Evolutionary conservation across 75 land plant genomes (phyloP).

Genomic region (Larix kaempferi): DNA sequence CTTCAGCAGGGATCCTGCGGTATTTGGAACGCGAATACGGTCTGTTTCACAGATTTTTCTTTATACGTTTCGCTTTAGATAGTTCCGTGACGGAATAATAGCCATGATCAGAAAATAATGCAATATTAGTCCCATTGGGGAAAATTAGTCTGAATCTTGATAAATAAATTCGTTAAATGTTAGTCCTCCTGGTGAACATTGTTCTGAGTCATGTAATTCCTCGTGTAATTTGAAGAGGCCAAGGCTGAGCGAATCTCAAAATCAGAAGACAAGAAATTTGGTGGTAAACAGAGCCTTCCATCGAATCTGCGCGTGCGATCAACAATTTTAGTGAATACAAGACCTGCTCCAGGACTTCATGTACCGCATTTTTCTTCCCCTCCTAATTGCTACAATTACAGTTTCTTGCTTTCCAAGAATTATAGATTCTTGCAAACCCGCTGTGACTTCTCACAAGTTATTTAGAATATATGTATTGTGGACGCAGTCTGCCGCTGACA

Average conservation of each 20-base stretch:
- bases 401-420: background rate
- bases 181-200: too few relatives aligned
- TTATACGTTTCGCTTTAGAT: too few relatives aligned
- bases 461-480: background rate
- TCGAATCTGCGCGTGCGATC: constrained; percentile 48
- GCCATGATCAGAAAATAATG: background rate
- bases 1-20: constrained; percentile 60
- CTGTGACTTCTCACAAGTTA: background rate
- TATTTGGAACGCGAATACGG: constrained; percentile 57
- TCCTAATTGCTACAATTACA: background rate
- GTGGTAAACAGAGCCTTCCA: constrained; percentile 20
- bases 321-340: constrained; percentile 52
- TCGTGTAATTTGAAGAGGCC: background rate
- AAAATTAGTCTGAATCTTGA: background rate
- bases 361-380: constrained; percentile 17
- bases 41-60: background rate
- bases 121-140: too few relatives aligned
- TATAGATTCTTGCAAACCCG: background rate
- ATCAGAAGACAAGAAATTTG: background rate
- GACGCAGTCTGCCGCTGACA: background rate
- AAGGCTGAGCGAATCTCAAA: background rate
- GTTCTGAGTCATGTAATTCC: too few relatives aligned
- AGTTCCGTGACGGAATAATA: background rate
- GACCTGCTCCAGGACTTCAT: constrained; percentile 61
- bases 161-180: too few relatives aligned